These are phyloP conservation scores for Paramecium sonneborni DNA, from an alignment of 73 alveolate species.

Conservation along the genomic window DNA sequence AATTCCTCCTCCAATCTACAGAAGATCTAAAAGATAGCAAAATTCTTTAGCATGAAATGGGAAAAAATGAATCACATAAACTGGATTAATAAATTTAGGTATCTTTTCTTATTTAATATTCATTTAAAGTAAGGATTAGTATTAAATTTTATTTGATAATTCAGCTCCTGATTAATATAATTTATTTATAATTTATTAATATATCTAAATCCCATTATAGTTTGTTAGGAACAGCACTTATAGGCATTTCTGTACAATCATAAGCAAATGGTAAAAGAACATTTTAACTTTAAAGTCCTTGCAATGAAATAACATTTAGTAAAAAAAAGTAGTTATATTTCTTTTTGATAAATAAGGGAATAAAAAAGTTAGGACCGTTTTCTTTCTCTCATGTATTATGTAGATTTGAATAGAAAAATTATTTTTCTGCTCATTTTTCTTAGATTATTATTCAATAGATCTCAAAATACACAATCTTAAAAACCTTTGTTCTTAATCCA, in stretches of 20 bases:
- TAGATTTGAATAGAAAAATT: constrained; percentile 82
- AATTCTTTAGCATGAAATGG: constrained; percentile 87
- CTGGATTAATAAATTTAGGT: constrained; percentile 87
- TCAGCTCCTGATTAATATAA: constrained; percentile 56
- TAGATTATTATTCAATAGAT: constrained; percentile 84
- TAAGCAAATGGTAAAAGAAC: constrained; percentile 98
- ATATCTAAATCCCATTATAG: constrained; percentile 81
- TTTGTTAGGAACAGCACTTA: constrained; percentile 97
- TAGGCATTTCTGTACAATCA: constrained; percentile 99
- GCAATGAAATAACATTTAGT: constrained; percentile 96
- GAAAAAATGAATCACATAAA: constrained; percentile 92
- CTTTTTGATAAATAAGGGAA: constrained; percentile 97
- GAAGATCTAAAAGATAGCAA: constrained; percentile 85
- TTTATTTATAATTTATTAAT: background rate
- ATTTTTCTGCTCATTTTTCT: constrained; percentile 78
- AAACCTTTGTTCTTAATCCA: constrained; percentile 46
- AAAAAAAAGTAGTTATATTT: constrained; percentile 72
- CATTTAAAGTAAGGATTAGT: constrained; percentile 71
- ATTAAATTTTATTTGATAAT: constrained; percentile 62
- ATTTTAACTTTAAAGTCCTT: constrained; percentile 92
- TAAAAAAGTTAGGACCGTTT: constrained; percentile 96
- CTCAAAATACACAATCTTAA: constrained; percentile 86
- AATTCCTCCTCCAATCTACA: constrained; percentile 95
- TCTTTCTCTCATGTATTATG: constrained; percentile 76
- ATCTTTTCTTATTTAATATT: constrained; percentile 80